Evolutionary conservation across 768 basidiomycete species (phyloP).

Genomic region (Chalciporus sphaerocephalus): DNA sequence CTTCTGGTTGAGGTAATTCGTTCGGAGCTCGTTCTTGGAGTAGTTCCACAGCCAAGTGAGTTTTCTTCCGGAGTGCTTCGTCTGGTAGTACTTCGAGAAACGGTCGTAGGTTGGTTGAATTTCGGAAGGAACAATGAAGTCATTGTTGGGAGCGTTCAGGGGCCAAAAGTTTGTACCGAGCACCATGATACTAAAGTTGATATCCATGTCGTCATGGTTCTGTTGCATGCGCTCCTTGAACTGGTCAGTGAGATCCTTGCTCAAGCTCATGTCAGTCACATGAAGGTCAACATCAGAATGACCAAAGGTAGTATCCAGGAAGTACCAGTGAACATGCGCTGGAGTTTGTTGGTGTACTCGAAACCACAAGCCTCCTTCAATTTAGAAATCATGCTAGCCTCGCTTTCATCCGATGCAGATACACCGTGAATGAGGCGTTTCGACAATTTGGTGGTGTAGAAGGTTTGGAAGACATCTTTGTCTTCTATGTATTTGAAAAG

Average conservation of each 20-base stretch:
- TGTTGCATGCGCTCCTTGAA: slow-evolving; percentile 93
- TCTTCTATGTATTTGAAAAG: slow-evolving; percentile 98
- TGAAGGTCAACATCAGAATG: slow-evolving; percentile 1
- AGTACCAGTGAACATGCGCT: slow-evolving; percentile 93
- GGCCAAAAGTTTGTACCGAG: slow-evolving; percentile 98
- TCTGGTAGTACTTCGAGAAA: slow-evolving; percentile 90
- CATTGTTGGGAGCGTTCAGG: slow-evolving; percentile 72
- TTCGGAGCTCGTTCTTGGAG: slow-evolving; percentile 92
- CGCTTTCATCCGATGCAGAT: slow-evolving; percentile 93
- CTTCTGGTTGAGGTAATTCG: slow-evolving; percentile 89
- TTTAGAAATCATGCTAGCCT: slow-evolving; percentile 97
- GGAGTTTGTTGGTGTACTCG: slow-evolving; percentile 94
- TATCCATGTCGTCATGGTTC: slow-evolving; percentile 79
- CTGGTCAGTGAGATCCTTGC: slow-evolving; percentile 90
- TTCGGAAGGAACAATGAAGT: slow-evolving; percentile 86
- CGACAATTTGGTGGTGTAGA: slow-evolving; percentile 92
- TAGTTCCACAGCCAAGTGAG: slow-evolving; percentile 99
- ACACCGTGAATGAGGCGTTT: slow-evolving; percentile 88
- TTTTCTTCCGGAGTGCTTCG: slow-evolving; percentile 91
- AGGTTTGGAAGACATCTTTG: slow-evolving; percentile 98
- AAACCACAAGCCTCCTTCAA: slow-evolving; percentile 95
- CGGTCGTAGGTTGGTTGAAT: slow-evolving; percentile 84
- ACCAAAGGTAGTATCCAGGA: background rate
- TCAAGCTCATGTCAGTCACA: slow-evolving; percentile 82
- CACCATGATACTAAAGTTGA: slow-evolving; percentile 91